A percentile compares a stretch with the other conserved stretches of the same genome.
phyloP scores from a whole-genome alignment of 441 rosid genomes.

The Biscutella laevigata region DNA sequence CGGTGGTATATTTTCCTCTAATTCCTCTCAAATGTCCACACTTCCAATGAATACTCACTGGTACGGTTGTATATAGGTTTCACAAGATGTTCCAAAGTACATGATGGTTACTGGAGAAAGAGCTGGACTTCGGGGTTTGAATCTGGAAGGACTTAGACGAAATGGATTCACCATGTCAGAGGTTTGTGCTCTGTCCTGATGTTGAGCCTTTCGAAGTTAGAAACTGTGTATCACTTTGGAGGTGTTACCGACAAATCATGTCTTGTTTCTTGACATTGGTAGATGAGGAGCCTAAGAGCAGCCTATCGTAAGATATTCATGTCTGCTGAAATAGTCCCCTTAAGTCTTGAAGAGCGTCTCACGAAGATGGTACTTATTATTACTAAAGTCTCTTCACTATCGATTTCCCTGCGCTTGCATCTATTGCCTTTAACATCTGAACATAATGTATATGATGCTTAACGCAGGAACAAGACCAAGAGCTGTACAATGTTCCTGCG shows the following conservation, averaged over 20 bases:
- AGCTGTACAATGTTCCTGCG: slow-evolving; percentile 40
- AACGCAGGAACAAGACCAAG: slow-evolving; percentile 50
- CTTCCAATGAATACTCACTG: neutral
- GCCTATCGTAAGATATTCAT: slow-evolving; percentile 85
- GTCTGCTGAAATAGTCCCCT: slow-evolving; percentile 35
- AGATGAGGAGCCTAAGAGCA: slow-evolving; percentile 65
- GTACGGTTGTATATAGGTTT: slow-evolving; percentile 37
- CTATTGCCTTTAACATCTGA: neutral
- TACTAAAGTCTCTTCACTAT: neutral
- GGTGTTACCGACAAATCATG: neutral
- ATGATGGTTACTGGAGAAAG: slow-evolving; percentile 89
- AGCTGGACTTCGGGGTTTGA: slow-evolving; percentile 83
- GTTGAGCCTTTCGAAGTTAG: slow-evolving; percentile 6
- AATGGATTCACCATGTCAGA: slow-evolving; percentile 57
- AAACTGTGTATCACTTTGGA: slow-evolving; percentile 3
- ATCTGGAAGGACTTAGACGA: slow-evolving; percentile 80
- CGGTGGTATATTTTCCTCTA: slow-evolving; percentile 54
- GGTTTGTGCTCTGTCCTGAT: slow-evolving; percentile 32
- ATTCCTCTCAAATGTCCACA: neutral
- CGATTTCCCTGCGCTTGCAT: slow-evolving; percentile 14
- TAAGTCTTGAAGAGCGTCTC: slow-evolving; percentile 67
- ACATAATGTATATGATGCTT: slow-evolving; percentile 7
- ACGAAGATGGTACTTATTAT: slow-evolving; percentile 49
- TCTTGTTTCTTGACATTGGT: slow-evolving; percentile 10
- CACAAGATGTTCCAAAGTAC: slow-evolving; percentile 91